These are phyloP conservation scores for Viola pubescens DNA, from an alignment of 441 rosid genomes.

Conservation along the genomic window DNA sequence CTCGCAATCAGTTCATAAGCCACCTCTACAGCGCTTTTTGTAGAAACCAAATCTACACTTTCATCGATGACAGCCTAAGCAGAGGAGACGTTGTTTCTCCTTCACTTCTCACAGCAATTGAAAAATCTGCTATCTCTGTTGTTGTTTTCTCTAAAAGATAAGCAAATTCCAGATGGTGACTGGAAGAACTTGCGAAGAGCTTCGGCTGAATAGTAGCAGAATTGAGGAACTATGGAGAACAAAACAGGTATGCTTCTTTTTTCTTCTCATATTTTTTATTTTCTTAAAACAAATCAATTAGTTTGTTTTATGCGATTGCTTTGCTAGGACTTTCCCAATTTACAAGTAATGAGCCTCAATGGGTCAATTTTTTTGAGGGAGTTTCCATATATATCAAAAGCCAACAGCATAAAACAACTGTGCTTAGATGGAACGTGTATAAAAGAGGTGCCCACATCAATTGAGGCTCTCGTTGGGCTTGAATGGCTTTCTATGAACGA, in stretches of 20 bases:
- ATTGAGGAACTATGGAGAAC: too few species aligned
- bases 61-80: too few species aligned
- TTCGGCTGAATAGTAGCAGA: too few species aligned
- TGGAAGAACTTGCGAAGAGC: too few species aligned
- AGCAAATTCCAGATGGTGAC: too few species aligned
- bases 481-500: neutral
- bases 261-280: neutral
- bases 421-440: neutral
- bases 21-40: too few species aligned
- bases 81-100: too few species aligned
- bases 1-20: too few species aligned
- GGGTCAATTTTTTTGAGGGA: slow-evolving; percentile 6
- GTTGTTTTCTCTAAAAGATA: too few species aligned
- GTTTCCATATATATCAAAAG: slow-evolving; percentile 17
- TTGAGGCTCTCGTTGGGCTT: neutral
- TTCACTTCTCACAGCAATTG: too few species aligned
- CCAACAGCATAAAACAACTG: neutral
- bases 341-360: slow-evolving; percentile 9
- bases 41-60: too few species aligned
- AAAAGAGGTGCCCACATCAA: neutral
- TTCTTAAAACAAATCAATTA: neutral
- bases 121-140: too few species aligned
- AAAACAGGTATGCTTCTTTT: neutral
- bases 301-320: neutral
- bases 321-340: slow-evolving; percentile 13